These are phyloP conservation scores for Papiliotrema flavescens DNA, from an alignment of 1,284 basidiomycete genomes.

Conservation along the genomic window DNA sequence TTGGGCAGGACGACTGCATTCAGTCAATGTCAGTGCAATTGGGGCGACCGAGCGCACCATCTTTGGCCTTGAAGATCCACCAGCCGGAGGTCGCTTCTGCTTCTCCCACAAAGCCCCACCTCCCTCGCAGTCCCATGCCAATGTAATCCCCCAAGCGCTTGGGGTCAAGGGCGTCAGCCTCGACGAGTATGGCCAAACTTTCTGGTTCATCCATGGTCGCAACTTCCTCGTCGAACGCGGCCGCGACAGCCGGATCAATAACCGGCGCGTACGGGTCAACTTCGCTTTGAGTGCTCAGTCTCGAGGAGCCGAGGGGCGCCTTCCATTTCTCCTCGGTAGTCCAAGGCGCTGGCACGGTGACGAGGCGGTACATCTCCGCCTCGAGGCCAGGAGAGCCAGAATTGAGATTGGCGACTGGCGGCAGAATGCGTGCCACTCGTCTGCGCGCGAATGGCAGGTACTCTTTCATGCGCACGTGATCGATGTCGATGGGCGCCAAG, in stretches of 20 bases:
- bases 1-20: constrained; percentile 20
- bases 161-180: background rate
- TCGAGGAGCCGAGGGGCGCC: background rate
- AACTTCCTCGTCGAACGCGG: constrained; percentile 19
- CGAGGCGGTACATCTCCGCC: constrained; percentile 15
- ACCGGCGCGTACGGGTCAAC: background rate
- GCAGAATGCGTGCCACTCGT: constrained; percentile 15
- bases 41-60: constrained; percentile 21
- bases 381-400: constrained; percentile 10
- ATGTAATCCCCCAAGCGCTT: constrained; percentile 10
- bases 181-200: background rate
- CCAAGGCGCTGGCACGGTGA: constrained; percentile 34
- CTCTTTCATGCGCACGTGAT: constrained; percentile 11
- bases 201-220: constrained; percentile 23
- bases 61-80: constrained; percentile 40
- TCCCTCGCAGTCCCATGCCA: constrained; percentile 35
- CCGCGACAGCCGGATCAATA: constrained; percentile 20
- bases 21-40: background rate
- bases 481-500: constrained; percentile 1
- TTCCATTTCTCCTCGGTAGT: constrained; percentile 33
- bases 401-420: background rate
- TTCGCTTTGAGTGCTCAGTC: constrained; percentile 9
- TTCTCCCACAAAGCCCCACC: constrained; percentile 34
- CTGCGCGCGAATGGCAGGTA: constrained; percentile 34
- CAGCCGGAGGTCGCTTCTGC: constrained; percentile 14